Conservation (phyloP, 2,329 filamentous ascomycete genomes). For the Sporothrix pseudoabietina region DNA sequence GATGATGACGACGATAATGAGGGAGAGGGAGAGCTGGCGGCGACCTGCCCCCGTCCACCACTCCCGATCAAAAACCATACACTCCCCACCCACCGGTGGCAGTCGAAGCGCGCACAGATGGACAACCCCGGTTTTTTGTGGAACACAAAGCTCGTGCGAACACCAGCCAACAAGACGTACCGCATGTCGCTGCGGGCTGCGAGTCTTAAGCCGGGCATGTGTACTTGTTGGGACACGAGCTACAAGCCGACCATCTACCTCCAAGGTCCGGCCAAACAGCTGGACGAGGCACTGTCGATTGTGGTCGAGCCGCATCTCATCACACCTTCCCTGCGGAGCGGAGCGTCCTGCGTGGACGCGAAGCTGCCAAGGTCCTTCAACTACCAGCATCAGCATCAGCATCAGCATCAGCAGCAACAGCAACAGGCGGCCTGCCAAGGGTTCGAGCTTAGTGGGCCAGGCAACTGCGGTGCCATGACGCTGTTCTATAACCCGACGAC, state of each 20-base stretch:
- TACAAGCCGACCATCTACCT: conserved; percentile 87
- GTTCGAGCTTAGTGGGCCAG: conserved; percentile 28
- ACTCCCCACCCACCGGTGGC: conserved; percentile 92
- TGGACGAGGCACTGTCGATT: conserved; percentile 29
- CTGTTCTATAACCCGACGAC: conserved; percentile 27
- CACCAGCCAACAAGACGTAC: conserved; percentile 87
- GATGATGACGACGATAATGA: conserved; percentile 9
- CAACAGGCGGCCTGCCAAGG: neutral
- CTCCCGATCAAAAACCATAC: conserved; percentile 88
- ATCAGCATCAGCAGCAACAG: conserved; percentile 31
- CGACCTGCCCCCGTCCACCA: conserved; percentile 64
- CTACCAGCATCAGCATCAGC: conserved; percentile 36
- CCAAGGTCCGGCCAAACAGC: conserved; percentile 54
- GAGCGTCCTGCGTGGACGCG: conserved; percentile 30
- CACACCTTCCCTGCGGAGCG: conserved; percentile 18
- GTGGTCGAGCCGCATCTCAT: conserved; percentile 32
- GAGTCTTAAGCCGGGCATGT: conserved; percentile 71
- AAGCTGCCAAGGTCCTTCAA: conserved; percentile 33
- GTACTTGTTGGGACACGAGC: conserved; percentile 80
- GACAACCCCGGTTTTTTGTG: conserved; percentile 78
- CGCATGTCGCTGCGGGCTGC: conserved; percentile 81
- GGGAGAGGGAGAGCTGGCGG: neutral
- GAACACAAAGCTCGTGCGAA: conserved; percentile 83
- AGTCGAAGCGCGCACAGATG: conserved; percentile 90
- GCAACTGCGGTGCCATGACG: conserved; percentile 33